A percentile compares a stretch with the other conserved stretches of the same genome.
These are phyloP conservation scores for Tolypocladium paradoxum DNA, from an alignment of 2,329 filamentous ascomycete genomes.

Conservation along the genomic window DNA sequence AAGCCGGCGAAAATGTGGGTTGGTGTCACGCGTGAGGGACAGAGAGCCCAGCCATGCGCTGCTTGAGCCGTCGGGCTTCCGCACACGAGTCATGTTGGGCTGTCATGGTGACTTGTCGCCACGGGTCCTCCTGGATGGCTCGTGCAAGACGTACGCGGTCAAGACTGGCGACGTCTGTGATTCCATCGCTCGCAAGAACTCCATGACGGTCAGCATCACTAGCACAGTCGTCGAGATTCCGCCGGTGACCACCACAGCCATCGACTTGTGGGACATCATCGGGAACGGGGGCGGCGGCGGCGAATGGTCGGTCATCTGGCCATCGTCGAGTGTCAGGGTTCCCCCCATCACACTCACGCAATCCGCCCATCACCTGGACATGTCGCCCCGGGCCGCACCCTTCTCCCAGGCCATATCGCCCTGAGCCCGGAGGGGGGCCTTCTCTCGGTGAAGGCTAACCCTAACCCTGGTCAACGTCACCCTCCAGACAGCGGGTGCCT, in stretches of 20 bases:
- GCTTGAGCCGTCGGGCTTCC: too few relatives aligned
- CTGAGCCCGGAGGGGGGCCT: too few relatives aligned
- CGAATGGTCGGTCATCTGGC: neutral
- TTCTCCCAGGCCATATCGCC: neutral
- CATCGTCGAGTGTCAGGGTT: neutral
- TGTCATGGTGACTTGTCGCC: too few relatives aligned
- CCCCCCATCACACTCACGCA: neutral
- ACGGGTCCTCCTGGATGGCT: conserved; percentile 17
- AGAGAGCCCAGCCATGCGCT: too few relatives aligned
- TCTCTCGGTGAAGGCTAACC: too few relatives aligned
- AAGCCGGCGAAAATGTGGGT: too few relatives aligned
- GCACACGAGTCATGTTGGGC: too few relatives aligned
- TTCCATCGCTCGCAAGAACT: conserved; percentile 18
- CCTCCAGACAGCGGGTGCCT: too few relatives aligned
- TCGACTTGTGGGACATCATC: neutral
- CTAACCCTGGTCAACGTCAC: too few relatives aligned
- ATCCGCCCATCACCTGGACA: neutral
- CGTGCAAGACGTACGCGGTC: conserved; percentile 25
- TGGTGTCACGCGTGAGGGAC: too few relatives aligned
- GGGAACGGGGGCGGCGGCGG: neutral
- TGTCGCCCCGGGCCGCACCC: neutral
- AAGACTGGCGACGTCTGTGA: conserved; percentile 22
- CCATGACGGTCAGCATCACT: conserved; percentile 14
- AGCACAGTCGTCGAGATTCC: neutral
- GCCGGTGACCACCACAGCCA: neutral